Base-by-base conservation (phyloP, 768 basidiomycete genomes). In the Phaeotremella skinneri region DNA sequence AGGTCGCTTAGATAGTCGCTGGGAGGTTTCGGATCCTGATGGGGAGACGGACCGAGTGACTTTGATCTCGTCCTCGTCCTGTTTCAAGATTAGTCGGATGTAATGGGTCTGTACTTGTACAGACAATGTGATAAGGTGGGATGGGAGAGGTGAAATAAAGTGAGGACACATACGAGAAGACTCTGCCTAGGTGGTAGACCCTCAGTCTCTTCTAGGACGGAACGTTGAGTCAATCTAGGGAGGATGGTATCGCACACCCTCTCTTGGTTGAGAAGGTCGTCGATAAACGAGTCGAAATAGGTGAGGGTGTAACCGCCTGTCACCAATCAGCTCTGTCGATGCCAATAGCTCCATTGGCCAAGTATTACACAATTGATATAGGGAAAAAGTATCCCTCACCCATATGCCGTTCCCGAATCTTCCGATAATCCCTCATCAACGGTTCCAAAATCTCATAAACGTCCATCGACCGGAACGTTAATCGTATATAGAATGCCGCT, bases 221-320 rank as follows among this genome's bases (percentile, higher is more conserved):
- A 83, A 21, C 96, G 84, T 79, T 89, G 91, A 7, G 85, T 84
- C 61, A 97, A 78, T 49, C 96, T 86, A 16, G 96, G 96, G 45
- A 99, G 79, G 68, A 98, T 97, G 69, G 91, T 89, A 79, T 98
- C 96, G 77, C 94, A 98, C 4, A 91, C 93, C 58, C 92, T 83
- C 61, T 98, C 96, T 72, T 94, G 87, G 3, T 82, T 84, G 30
- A 98, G 79, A 9, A 98, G 81, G 43, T 84, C 80, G 76, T 97
- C 85, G 41, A 91, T 82, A 73, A 90, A 98, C 76, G 96, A 90
- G 76, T 98, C 96, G 68, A 98, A 90, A 65, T 85, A 88, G 4
- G 88, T 87, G 56, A 99, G 77, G 0, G 82, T 81, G 75, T 90
- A 98, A 39, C 93, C 92, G 63, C 83, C 94, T 97, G 25, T 5